phyloP scores from a whole-genome alignment of 2,329 filamentous ascomycete species.

The Bipolaris victoriae region DNA sequence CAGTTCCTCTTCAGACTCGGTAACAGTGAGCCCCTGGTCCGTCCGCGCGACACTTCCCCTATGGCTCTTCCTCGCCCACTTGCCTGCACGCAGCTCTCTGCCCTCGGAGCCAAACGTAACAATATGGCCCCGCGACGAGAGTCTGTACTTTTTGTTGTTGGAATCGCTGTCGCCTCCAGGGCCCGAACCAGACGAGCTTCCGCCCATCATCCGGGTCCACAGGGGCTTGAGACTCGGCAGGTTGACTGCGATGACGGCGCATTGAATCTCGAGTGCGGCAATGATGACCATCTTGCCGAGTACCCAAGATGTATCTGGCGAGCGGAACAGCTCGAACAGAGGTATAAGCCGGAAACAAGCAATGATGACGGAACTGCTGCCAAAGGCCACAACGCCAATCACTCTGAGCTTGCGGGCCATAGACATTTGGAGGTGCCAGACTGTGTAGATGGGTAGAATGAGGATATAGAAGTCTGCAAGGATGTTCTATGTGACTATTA shows the following conservation, averaged over 20 bases:
- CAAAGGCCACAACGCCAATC: constrained; percentile 1
- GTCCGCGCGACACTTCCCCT: neutral
- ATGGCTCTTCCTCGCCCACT: neutral
- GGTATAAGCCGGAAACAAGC: constrained; percentile 4
- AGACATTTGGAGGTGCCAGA: constrained; percentile 1
- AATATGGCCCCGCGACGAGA: neutral
- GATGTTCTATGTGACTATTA: neutral
- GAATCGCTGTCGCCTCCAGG: neutral
- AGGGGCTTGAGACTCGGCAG: constrained; percentile 1
- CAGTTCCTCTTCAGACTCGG: constrained; percentile 6
- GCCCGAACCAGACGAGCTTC: neutral
- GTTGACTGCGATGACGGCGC: constrained; percentile 3
- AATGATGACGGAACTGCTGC: neutral
- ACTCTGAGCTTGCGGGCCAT: neutral
- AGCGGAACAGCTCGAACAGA: neutral
- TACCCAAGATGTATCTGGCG: neutral
- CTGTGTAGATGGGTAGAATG: neutral
- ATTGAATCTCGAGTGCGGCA: constrained; percentile 6
- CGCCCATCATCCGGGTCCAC: neutral
- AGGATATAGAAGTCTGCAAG: constrained; percentile 5
- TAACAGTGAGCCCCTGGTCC: neutral
- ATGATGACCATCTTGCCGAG: neutral
- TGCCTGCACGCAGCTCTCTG: neutral
- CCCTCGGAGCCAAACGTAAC: neutral
- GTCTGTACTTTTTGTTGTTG: neutral